Evolutionary conservation across 768 basidiomycete genomes (phyloP), one percentile per base, ranked within the genome.

Genomic region (Hemileccinum rubropunctum): DNA sequence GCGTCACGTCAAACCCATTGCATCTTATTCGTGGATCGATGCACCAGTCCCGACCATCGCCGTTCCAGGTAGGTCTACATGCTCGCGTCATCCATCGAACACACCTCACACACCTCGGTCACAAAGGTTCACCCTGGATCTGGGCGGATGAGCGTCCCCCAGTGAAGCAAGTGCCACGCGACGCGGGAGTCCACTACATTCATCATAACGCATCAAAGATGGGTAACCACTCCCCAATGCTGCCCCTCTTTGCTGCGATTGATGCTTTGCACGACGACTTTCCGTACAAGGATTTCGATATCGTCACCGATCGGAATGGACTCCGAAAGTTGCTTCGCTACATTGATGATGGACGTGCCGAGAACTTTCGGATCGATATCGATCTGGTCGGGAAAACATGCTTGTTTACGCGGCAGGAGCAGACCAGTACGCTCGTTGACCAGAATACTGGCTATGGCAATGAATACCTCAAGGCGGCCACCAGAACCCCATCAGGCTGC

Each of bases 281-380:
- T 45, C n/a, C 52, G 12, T 61, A 66, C 37, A 35, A 56, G 3
- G 60, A 80, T 6, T 71, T 79, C 15, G 68, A 80, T 37, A 46
- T 67, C 17, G 69, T 88, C 52, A 81, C 84, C 0, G 86, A 88
- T 58, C 75, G 88, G 26, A 88, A 87, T 57, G 73, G 72, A 21
- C 67, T 88, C 15, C 75, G 86, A 21, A 86, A 85, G 62, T 67
- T 89, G 35, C 58, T 82, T 18, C 72, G 81, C 21, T 86, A 81
- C 82, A 47, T 64, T 13, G 58, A 63, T n/a, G 20, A 47, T 13
- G 45, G 17, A 10, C 11, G 15, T 5, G 14, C 11, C 3, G 67
- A 66, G 10, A 76, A 43, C 47, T 91, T 90, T 59, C 72, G 88
- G 17, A 86, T 91, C 53, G 86, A 91, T 48, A 52, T 82, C 4